phyloP scores from a whole-genome alignment of 257 asterid genomes.

The Nicotiana tabacum region DNA sequence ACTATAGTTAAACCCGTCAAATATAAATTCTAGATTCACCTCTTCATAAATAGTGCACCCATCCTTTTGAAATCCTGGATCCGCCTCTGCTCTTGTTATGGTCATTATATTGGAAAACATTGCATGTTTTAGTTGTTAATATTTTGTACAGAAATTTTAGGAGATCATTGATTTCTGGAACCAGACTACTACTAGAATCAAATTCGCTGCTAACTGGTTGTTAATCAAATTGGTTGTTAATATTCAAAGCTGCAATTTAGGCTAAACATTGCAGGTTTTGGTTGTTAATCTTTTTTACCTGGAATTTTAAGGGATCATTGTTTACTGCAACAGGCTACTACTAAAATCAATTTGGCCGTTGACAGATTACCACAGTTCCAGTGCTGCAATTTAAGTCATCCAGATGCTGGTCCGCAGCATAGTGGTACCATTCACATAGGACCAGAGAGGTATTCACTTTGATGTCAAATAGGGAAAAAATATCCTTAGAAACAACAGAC shows the following conservation, averaged over 20 bases:
- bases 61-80: too few relatives aligned
- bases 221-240: background rate
- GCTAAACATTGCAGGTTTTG: background rate
- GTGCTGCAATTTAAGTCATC: conserved; percentile 59
- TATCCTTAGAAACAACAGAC: too few relatives aligned
- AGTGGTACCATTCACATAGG: conserved; percentile 93
- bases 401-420: conserved; percentile 87
- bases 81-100: background rate
- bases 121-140: background rate
- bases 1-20: too few relatives aligned
- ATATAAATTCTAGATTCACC: too few relatives aligned
- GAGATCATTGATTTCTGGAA: background rate
- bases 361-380: conserved; percentile 65
- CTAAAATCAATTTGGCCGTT: conserved; percentile 91
- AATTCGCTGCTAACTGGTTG: background rate
- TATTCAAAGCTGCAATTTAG: background rate
- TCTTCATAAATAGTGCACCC: too few relatives aligned
- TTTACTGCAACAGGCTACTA: conserved; percentile 70
- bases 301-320: conserved; percentile 14
- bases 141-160: background rate
- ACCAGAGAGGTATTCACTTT: conserved; percentile 60
- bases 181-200: background rate
- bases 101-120: background rate
- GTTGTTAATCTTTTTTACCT: conserved; percentile 2
- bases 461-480: too few relatives aligned